Conservation (phyloP, 139 green algal species). For the Tetradesmus lagerheimii region DNA sequence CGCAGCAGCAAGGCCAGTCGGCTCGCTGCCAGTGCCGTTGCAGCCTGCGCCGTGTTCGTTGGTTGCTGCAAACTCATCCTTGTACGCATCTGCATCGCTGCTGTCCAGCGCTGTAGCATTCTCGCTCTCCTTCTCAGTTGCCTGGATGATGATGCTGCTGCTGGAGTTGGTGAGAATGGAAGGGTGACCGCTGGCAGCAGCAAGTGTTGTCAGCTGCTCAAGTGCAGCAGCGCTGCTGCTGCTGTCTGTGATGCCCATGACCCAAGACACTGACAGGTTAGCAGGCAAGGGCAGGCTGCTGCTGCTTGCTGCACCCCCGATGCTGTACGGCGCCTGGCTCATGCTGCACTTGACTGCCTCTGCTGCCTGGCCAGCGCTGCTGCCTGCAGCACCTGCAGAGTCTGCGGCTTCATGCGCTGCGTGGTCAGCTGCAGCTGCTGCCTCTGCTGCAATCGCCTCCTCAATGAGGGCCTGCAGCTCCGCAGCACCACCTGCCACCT, state of each 20-base stretch:
- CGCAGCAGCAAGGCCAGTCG: background rate
- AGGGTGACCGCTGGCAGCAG: conserved; percentile 19
- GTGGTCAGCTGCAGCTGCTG: background rate
- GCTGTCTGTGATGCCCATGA: background rate
- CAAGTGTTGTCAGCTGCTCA: conserved; percentile 14
- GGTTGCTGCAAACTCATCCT: conserved; percentile 31
- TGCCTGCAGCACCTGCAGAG: conserved; percentile 5
- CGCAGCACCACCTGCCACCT: background rate
- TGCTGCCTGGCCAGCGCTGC: conserved; percentile 13
- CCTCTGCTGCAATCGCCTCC: conserved; percentile 15
- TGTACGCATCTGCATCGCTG: conserved; percentile 29
- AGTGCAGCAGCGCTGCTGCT: background rate
- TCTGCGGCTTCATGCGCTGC: conserved; percentile 19
- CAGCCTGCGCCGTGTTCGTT: background rate
- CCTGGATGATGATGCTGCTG: background rate
- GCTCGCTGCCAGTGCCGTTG: background rate
- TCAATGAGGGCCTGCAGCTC: background rate
- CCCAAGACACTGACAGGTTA: background rate
- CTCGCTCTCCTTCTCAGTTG: background rate
- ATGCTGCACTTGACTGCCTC: conserved; percentile 1
- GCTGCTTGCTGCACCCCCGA: background rate
- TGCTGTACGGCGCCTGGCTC: background rate
- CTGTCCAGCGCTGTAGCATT: background rate
- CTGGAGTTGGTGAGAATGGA: background rate
- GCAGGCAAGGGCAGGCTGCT: background rate